Conservation (phyloP, 768 basidiomycete species). For the Glaciozyma martinii region DNA sequence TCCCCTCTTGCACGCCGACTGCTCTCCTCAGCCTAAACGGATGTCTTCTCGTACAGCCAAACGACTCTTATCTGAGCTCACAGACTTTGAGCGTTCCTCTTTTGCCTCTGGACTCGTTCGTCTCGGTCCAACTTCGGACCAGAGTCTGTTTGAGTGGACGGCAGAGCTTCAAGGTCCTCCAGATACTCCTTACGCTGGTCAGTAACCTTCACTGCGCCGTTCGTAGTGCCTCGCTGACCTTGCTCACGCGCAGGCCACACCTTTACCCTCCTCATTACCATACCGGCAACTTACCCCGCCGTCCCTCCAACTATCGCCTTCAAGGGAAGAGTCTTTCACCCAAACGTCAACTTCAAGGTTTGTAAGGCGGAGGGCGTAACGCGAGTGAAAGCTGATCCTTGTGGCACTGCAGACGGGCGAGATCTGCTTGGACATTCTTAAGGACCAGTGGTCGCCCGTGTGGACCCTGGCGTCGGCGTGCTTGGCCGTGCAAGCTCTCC, state of each 20-base stretch:
- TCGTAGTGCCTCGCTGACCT: too few relatives aligned
- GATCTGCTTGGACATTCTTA: constrained; percentile 97
- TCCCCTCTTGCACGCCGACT: not conserved
- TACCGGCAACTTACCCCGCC: not conserved
- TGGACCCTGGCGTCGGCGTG: constrained; percentile 96
- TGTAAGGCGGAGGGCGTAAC: not conserved
- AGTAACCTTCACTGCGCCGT: not conserved
- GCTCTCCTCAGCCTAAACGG: not conserved
- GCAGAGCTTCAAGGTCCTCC: not conserved
- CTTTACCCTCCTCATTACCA: not conserved
- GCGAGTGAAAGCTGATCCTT: not conserved
- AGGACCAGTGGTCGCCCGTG: constrained; percentile 99
- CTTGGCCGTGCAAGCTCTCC: constrained; percentile 89
- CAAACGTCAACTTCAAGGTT: not conserved
- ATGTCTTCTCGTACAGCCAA: not conserved
- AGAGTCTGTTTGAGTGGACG: not conserved
- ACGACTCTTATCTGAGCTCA: not conserved
- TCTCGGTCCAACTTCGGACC: not conserved
- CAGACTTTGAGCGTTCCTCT: not conserved
- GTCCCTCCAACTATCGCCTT: not conserved
- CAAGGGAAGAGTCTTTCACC: not conserved
- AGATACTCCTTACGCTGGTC: not conserved
- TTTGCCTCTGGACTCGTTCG: not conserved
- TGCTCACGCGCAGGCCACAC: not conserved
- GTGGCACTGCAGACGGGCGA: not conserved